Conservation (phyloP, 2,329 filamentous ascomycete genomes). For the Cladorrhinum sp. region DNA sequence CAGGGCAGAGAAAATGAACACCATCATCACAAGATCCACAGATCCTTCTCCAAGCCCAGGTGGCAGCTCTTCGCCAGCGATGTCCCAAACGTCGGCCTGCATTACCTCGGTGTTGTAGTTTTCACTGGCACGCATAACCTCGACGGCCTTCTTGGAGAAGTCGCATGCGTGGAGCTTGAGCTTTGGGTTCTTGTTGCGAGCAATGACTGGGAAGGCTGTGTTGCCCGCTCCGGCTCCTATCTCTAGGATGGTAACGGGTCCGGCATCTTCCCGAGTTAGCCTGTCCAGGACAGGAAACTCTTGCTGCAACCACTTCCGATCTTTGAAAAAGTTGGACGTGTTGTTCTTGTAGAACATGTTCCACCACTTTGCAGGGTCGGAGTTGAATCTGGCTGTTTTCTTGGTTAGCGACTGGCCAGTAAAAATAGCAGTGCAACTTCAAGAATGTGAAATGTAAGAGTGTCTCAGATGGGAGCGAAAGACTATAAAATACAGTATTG, state of each 20-base stretch:
- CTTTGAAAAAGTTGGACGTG: conserved; percentile 96
- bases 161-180: conserved; percentile 91
- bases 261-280: conserved; percentile 68
- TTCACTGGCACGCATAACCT: conserved; percentile 81
- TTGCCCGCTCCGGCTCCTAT: conserved; percentile 95
- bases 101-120: conserved; percentile 71
- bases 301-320: conserved; percentile 94
- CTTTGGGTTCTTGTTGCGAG: conserved; percentile 75
- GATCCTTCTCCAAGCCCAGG: conserved; percentile 72
- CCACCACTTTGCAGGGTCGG: conserved; percentile 93
- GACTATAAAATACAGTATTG: conserved; percentile 55
- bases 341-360: conserved; percentile 98
- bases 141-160: conserved; percentile 91
- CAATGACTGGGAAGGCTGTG: conserved; percentile 87
- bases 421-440: conserved; percentile 2
- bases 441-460: conserved; percentile 10
- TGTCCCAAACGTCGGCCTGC: conserved; percentile 93
- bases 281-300: conserved; percentile 88
- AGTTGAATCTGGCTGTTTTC: conserved; percentile 72
- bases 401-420: conserved; percentile 37
- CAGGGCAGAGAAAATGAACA: conserved; percentile 96
- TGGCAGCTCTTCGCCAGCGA: conserved; percentile 68
- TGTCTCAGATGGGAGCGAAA: conserved; percentile 72
- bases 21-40: conserved; percentile 88
- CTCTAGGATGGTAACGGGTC: conserved; percentile 72